Evolutionary conservation across 805 yeast species (phyloP).

Genomic region (Metschnikowia reukaufii): DNA sequence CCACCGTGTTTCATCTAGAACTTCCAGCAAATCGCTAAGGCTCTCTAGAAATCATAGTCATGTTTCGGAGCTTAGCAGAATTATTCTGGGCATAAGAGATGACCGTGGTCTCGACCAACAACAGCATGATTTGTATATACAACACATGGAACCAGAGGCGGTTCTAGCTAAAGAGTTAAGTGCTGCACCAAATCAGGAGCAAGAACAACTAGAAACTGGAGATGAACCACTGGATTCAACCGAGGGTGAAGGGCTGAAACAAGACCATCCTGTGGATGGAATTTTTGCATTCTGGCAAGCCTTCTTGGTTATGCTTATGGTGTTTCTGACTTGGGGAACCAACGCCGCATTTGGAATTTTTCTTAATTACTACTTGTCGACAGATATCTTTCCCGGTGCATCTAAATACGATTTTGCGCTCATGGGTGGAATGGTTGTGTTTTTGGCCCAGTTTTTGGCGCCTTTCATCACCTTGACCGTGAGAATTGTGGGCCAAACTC

Average conservation of each 20-base stretch:
- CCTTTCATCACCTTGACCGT: slow-evolving; percentile 47
- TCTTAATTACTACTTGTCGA: slow-evolving; percentile 48
- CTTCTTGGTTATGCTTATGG: slow-evolving; percentile 35
- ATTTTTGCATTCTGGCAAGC: slow-evolving; percentile 23
- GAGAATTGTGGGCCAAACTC: slow-evolving; percentile 50
- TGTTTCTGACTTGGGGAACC: slow-evolving; percentile 56
- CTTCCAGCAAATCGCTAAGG: slow-evolving; percentile 6
- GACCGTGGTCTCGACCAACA: slow-evolving; percentile 19
- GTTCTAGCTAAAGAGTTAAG: slow-evolving; percentile 12
- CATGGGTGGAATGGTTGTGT: slow-evolving; percentile 66
- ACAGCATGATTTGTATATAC: slow-evolving; percentile 13
- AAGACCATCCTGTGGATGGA: slow-evolving; percentile 21
- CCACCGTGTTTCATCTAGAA: slow-evolving; percentile 6
- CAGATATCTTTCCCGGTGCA: slow-evolving; percentile 51
- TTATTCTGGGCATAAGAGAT: slow-evolving; percentile 18
- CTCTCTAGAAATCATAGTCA: slow-evolving; percentile 15
- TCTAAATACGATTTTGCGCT: slow-evolving; percentile 59
- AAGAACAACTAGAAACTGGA: neutral
- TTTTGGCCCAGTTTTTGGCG: slow-evolving; percentile 56
- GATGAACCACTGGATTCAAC: neutral
- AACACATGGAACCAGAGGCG: slow-evolving; percentile 16
- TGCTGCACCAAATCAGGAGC: neutral
- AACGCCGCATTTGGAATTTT: slow-evolving; percentile 60
- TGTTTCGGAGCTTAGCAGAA: slow-evolving; percentile 17
- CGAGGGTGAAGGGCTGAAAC: neutral